Evolutionary conservation across 257 asterid genomes (phyloP).

Genomic region (Solanum pimpinellifolium): DNA sequence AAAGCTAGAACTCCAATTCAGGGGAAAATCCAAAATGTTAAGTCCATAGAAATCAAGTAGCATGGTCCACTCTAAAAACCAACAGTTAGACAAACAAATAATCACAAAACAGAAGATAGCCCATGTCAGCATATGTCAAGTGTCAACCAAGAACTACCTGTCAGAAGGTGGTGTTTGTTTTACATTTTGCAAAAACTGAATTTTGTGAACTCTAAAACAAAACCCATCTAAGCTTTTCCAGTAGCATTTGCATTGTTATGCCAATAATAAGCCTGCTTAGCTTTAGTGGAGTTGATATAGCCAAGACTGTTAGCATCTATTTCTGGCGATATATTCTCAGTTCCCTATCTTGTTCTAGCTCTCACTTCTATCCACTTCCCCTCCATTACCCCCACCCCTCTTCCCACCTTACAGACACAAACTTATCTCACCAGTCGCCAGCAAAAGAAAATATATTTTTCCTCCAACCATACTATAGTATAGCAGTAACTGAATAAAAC

Average conservation of each 20-base stretch:
- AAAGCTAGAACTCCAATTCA: background rate
- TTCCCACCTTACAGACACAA: background rate
- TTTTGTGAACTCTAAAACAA: background rate
- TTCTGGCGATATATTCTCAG: background rate
- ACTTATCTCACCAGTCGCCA: background rate
- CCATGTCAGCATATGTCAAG: background rate
- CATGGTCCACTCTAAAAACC: background rate
- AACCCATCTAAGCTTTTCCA: background rate
- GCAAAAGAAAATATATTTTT: background rate
- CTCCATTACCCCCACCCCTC: background rate
- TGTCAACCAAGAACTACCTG: background rate
- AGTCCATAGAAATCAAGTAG: background rate
- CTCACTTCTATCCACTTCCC: background rate
- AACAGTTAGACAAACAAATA: background rate
- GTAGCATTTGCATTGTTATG: background rate
- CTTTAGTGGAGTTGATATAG: background rate
- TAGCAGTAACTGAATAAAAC: background rate
- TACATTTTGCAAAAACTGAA: background rate
- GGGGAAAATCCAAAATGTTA: background rate
- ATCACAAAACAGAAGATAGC: background rate
- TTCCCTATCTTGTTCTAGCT: background rate
- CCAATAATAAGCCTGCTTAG: background rate
- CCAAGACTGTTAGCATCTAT: background rate
- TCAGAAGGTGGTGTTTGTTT: background rate
- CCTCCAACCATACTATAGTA: background rate